Base-by-base conservation (phyloP, 805 yeast genomes). In the Candida morakotiae region DNA sequence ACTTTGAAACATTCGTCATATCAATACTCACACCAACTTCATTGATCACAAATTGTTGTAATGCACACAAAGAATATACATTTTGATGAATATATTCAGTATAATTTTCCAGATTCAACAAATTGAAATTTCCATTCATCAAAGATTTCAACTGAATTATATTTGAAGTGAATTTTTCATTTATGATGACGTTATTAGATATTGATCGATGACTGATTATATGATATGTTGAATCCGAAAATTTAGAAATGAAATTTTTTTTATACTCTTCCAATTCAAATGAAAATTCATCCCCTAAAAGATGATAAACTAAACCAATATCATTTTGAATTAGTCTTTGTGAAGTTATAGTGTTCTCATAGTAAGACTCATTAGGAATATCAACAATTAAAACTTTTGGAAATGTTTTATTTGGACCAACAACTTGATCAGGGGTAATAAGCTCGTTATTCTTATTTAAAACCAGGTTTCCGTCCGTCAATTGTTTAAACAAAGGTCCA, bases 151-250 rank as follows among this genome's bases (percentile, higher is more conserved):
- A 66, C 50, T 79, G 81, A 42, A 84, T 53, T 2, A 75, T 60
- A 14, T 72, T 63, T 1, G 63, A 47, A 0, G 83, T 78, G 3
- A 84, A 69, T 0, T 80, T 71, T 21, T 64, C 69, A 55, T 78
- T 80, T 5, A 77, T 69, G 11, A 87, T 55, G 0, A 75, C 64
- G 52, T 89, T 75, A 14, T 86, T 77, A 9, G 81, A 67, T 35
- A 83, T 65, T 11, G 62, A 56, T 2, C 80, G 69, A 58, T 91
- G 97, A n/a, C 93, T 81, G 4, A 91, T 67, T 35, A 79, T 66
- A 56, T 87, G 95, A 35, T 66, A 52, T 20, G 78, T 66, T 1
- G 66, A 52, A 0, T 55, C 44, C 0, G 79, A 82, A 46, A 87
- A 81, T 4, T 66, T 55, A 36, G 69, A 56, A 47, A 84, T 69